A percentile compares a stretch with the other conserved stretches of the same genome.
phyloP scores from a whole-genome alignment of 495 filamentous ascomycete species.

The Penicillium psychrofluorescens region DNA sequence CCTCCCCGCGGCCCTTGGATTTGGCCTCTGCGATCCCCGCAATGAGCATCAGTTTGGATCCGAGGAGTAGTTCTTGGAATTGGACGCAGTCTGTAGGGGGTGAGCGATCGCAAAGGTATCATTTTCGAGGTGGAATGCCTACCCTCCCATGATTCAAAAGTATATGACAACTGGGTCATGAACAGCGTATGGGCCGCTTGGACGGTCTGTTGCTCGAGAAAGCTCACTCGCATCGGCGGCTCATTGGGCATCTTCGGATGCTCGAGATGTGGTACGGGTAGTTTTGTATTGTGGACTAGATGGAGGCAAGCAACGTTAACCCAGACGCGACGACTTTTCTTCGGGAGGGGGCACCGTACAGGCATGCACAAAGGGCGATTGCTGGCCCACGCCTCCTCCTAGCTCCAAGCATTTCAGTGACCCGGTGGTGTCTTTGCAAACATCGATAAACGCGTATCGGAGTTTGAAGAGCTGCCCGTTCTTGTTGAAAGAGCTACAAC shows the following conservation, averaged over 20 bases:
- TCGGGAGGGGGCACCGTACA: slow-evolving; percentile 24
- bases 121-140: background rate
- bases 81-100: slow-evolving; percentile 25
- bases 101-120: background rate
- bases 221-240: slow-evolving; percentile 31
- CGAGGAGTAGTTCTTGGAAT: slow-evolving; percentile 38
- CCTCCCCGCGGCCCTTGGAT: slow-evolving; percentile 41
- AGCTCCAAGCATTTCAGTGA: slow-evolving; percentile 33
- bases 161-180: slow-evolving; percentile 37
- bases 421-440: slow-evolving; percentile 34
- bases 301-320: background rate
- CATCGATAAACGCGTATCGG: slow-evolving; percentile 35
- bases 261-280: slow-evolving; percentile 40
- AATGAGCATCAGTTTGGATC: slow-evolving; percentile 35
- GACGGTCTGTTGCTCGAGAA: slow-evolving; percentile 40
- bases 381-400: slow-evolving; percentile 32
- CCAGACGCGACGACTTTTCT: background rate
- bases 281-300: slow-evolving; percentile 32
- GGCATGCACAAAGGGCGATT: slow-evolving; percentile 33
- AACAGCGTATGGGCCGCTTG: slow-evolving; percentile 35
- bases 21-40: slow-evolving; percentile 40
- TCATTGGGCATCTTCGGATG: slow-evolving; percentile 32
- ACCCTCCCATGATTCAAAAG: slow-evolving; percentile 40
- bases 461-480: slow-evolving; percentile 34
- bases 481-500: slow-evolving; percentile 32